Evolutionary conservation across 805 yeast species (phyloP), one percentile per base, ranked within the genome.

Genomic region (Cyberlindnera subsufficiens): DNA sequence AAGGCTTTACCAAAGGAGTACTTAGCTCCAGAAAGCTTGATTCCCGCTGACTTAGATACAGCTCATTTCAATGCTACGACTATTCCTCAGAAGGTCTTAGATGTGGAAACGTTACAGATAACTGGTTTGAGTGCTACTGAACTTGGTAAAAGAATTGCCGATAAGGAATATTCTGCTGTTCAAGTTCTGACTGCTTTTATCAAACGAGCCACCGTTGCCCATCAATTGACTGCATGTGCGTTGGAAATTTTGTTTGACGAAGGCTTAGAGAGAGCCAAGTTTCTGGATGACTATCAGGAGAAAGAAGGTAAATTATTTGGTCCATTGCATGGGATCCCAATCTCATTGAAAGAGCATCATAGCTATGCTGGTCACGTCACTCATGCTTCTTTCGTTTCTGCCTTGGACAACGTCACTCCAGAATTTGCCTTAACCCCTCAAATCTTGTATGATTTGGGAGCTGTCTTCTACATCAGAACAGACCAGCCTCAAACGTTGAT

Each of bases 251-350:
- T 82, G 51, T 66, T 76, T 32, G 76, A 75, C 16, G 72, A 74
- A 40, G 88, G 85, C 5, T 62, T 81, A 42, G 62, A 64, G 42
- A 65, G 71, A 39, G 87, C 87, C 6, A 59, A 69, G 49, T 65
- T 57, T 40, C 65, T 79, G 46, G 89, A 82, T 55, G 74, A 64
- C 5, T 67, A 71, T 51, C 74, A 48, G 43, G 59, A 56, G 41
- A 52, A 63, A 36, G 61, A 71, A 32, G 83, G 82, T 10, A 66
- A 73, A 50, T 59, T 73, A 3, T 56, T 72, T 33, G 88, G 88
- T 30, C 82, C 84, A 4, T 66, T 81, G 37, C 88, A 81, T 51
- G 88, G 88, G 1, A 54, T 82, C 16, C 88, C 88, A 4, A 61
- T 80, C 33, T 77, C 85, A 0, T 63, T 80, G 42, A 81, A 81